Percentiles rank a stretch among this genome's conserved stretches.
phyloP scores from a whole-genome alignment of 176 grass and related monocot species.

The Musa troglodytarum region DNA sequence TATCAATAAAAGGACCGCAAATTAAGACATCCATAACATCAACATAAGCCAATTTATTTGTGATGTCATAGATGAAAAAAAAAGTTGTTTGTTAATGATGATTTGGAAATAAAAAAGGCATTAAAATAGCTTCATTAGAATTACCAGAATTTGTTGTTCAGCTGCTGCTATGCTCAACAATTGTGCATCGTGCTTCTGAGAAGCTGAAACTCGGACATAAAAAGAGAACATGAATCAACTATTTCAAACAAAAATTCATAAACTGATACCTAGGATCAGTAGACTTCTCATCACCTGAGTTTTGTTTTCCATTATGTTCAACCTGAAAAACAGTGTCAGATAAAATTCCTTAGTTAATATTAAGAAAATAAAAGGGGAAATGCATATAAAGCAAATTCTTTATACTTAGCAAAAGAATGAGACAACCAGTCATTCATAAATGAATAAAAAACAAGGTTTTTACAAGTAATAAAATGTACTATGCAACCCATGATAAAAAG shows the following conservation, averaged over 20 bases:
- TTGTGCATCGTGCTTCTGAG: slow-evolving; percentile 54
- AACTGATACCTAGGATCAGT: background rate
- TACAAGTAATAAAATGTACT: too few species aligned
- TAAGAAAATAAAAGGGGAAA: background rate
- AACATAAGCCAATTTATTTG: background rate
- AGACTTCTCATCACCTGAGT: slow-evolving; percentile 35
- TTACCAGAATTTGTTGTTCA: slow-evolving; percentile 99
- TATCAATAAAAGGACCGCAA: background rate
- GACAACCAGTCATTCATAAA: too few species aligned
- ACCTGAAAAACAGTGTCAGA: slow-evolving; percentile 34
- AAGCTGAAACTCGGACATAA: slow-evolving; percentile 41
- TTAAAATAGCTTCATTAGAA: background rate
- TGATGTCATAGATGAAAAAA: background rate
- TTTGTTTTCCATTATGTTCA: slow-evolving; percentile 41
- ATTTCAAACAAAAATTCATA: slow-evolving; percentile 8
- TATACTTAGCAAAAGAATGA: too few species aligned
- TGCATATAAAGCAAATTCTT: background rate
- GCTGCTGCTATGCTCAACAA: slow-evolving; percentile 46
- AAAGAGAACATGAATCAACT: background rate
- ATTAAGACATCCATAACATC: background rate
- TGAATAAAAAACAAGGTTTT: too few species aligned
- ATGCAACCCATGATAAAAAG: too few species aligned
- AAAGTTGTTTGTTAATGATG: background rate
- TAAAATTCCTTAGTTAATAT: background rate
- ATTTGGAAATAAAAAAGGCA: background rate